Conservation (phyloP, 2,329 filamentous ascomycete genomes). For the Rhexocercosporidium sp. region DNA sequence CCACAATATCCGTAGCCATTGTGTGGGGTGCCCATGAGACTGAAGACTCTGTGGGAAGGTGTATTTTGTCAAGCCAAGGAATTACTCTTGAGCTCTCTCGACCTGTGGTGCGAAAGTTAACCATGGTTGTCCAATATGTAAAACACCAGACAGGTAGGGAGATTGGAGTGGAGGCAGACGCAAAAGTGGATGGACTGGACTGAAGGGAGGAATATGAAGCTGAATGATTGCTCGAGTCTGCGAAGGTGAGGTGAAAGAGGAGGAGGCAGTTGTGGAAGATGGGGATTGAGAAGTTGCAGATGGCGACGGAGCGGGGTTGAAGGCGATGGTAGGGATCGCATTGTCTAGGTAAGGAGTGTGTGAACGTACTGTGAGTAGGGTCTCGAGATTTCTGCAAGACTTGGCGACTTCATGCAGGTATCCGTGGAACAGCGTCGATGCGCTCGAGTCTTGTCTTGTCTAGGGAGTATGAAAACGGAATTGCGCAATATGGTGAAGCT, state of each 20-base stretch:
- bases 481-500: background rate
- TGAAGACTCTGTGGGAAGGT: conserved; percentile 1
- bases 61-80: conserved; percentile 25
- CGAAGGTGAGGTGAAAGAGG: background rate
- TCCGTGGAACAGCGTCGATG: background rate
- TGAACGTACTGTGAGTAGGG: background rate
- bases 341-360: background rate
- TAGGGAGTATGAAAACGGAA: background rate
- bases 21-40: conserved; percentile 25
- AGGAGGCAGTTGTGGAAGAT: background rate
- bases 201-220: background rate
- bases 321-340: background rate
- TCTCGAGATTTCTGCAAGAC: background rate
- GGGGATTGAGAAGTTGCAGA: background rate
- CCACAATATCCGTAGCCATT: conserved; percentile 42
- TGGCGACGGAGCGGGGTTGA: background rate
- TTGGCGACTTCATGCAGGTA: background rate
- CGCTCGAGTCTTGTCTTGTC: background rate
- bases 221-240: background rate
- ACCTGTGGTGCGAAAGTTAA: conserved; percentile 27
- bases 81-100: conserved; percentile 9
- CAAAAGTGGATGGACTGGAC: background rate
- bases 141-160: background rate
- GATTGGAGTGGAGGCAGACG: background rate
- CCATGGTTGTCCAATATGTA: conserved; percentile 16